phyloP scores from a whole-genome alignment of 768 basidiomycete species.

The Kwoniella sp. region DNA sequence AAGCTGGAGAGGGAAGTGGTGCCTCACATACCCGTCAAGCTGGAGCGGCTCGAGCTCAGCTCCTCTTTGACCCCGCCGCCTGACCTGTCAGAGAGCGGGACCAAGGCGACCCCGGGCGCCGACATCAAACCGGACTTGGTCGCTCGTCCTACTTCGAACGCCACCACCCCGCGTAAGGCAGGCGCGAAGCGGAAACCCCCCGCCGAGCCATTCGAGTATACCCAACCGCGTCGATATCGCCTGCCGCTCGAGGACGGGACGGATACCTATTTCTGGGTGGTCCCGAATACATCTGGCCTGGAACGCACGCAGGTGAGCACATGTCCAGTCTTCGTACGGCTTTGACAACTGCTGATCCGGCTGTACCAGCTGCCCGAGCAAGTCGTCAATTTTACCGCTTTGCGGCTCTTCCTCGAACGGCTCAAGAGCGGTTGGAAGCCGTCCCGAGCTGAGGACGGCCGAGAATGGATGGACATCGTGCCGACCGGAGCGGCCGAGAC shows the following conservation, averaged over 20 bases:
- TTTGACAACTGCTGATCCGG: no score
- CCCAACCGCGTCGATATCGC: constrained; percentile 25
- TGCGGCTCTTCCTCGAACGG: constrained; percentile 12
- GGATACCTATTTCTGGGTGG: constrained; percentile 65
- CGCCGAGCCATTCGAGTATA: constrained; percentile 29
- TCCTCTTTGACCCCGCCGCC: no score
- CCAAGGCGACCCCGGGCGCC: background rate
- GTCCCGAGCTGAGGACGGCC: background rate
- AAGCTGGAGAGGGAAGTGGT: background rate
- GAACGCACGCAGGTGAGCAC: constrained; percentile 63
- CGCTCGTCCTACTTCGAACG: background rate
- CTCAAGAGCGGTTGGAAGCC: constrained; percentile 1
- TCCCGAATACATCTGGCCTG: constrained; percentile 72
- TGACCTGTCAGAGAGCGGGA: no score
- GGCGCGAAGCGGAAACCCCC: no score
- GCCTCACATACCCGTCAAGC: background rate
- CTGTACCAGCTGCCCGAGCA: constrained; percentile 32
- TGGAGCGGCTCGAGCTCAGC: background rate
- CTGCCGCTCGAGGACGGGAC: constrained; percentile 8
- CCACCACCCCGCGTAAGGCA: no score
- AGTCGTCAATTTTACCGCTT: constrained; percentile 21
- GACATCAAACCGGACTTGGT: constrained; percentile 3
- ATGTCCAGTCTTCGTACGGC: background rate
- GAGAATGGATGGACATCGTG: constrained; percentile 23
- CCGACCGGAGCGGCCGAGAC: constrained; percentile 14